These are phyloP conservation scores for Fusarium decemcellulare DNA, from an alignment of 2,329 filamentous ascomycete species.

Conservation along the genomic window DNA sequence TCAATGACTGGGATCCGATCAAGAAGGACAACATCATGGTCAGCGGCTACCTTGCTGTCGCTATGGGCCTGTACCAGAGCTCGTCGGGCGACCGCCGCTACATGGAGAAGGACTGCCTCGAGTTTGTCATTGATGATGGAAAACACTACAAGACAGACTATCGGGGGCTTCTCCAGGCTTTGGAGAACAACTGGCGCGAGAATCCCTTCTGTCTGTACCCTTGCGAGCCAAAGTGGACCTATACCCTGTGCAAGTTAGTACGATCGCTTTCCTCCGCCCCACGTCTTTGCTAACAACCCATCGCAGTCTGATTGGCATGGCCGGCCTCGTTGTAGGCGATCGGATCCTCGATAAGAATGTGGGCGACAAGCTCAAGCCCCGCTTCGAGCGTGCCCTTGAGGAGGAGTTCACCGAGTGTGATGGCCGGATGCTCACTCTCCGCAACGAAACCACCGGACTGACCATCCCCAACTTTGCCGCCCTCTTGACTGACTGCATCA, in stretches of 20 bases:
- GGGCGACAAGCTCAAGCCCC: not conserved
- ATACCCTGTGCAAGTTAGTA: not conserved
- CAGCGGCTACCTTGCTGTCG: not conserved
- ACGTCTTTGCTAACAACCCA: not conserved
- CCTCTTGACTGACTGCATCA: not conserved
- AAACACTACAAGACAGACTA: not conserved
- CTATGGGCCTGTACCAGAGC: not conserved
- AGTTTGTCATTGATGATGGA: not conserved
- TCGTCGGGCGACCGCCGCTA: not conserved
- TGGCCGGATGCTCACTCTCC: not conserved
- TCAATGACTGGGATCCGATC: not conserved
- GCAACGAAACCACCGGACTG: not conserved
- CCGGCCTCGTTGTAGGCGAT: not conserved
- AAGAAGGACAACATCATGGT: conserved; percentile 12
- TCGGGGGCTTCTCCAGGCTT: not conserved
- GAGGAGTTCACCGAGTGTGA: not conserved
- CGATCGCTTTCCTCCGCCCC: not conserved
- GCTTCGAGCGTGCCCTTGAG: not conserved
- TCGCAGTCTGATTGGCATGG: not conserved
- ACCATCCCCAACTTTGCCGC: not conserved
- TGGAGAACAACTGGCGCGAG: not conserved
- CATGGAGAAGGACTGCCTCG: not conserved
- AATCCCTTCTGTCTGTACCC: conserved; percentile 1
- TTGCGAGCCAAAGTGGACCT: conserved; percentile 6
- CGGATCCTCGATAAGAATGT: not conserved